These are phyloP conservation scores for Starmerella stigmatis DNA, from an alignment of 805 yeast species.

Conservation along the genomic window DNA sequence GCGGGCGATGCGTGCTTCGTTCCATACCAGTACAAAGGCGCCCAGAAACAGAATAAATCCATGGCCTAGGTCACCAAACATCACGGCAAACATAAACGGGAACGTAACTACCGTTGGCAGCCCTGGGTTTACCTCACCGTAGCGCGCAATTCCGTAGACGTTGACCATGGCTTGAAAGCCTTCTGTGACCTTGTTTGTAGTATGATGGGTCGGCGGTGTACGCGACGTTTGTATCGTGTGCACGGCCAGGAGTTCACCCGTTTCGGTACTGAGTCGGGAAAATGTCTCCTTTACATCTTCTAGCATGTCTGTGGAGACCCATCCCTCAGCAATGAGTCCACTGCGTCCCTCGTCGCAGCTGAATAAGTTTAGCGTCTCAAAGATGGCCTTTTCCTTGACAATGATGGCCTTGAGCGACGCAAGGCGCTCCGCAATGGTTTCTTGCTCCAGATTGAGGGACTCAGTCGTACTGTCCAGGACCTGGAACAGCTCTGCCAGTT, in stretches of 20 bases:
- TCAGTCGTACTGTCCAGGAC: conserved; percentile 53
- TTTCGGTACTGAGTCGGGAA: conserved; percentile 45
- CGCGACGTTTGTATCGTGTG: conserved; percentile 60
- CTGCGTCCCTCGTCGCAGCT: conserved; percentile 72
- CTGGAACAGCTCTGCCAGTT: conserved; percentile 46
- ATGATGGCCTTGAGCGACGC: conserved; percentile 60
- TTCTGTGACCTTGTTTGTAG: conserved; percentile 79
- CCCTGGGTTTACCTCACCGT: conserved; percentile 93
- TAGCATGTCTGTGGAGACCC: conserved; percentile 78
- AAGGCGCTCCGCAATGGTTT: conserved; percentile 63
- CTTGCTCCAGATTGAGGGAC: conserved; percentile 64
- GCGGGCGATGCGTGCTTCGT: conserved; percentile 55
- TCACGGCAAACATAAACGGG: conserved; percentile 97
- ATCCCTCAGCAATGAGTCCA: conserved; percentile 90
- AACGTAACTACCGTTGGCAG: conserved; percentile 88
- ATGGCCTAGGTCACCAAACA: conserved; percentile 98
- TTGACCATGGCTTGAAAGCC: conserved; percentile 92
- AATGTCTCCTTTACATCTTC: conserved; percentile 49
- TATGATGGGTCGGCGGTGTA: conserved; percentile 88
- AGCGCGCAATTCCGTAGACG: conserved; percentile 87
- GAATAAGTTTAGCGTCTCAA: conserved; percentile 62
- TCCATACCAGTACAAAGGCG: conserved; percentile 56
- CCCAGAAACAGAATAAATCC: conserved; percentile 72
- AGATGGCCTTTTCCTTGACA: conserved; percentile 74
- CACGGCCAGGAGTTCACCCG: conserved; percentile 36